Evolutionary conservation across 805 yeast species (phyloP).

Genomic region (Yarrowia sp.): DNA sequence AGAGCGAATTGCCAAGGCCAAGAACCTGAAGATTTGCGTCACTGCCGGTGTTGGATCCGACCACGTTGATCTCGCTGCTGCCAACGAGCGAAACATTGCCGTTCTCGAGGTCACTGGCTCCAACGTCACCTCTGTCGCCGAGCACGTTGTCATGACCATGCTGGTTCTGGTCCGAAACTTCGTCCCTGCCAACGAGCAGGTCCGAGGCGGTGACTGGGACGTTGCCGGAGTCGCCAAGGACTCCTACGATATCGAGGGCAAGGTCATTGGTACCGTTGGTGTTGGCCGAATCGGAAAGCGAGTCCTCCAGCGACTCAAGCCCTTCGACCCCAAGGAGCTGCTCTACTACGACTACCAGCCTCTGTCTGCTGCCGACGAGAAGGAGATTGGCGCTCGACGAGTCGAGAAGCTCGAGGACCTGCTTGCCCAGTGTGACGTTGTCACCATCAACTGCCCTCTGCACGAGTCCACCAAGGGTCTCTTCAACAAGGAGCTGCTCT

Average conservation of each 20-base stretch:
- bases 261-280: constrained; percentile 65
- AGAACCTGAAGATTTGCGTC: constrained; percentile 54
- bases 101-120: constrained; percentile 62
- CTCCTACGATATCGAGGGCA: constrained; percentile 54
- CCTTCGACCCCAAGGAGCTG: constrained; percentile 59
- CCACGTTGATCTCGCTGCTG: constrained; percentile 56
- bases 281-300: constrained; percentile 70
- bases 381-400: constrained; percentile 57
- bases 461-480: constrained; percentile 60
- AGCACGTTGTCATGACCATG: constrained; percentile 59
- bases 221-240: constrained; percentile 57
- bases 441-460: constrained; percentile 60
- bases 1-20: constrained; percentile 55
- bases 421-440: constrained; percentile 57
- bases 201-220: constrained; percentile 59
- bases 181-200: constrained; percentile 53
- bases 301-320: constrained; percentile 58
- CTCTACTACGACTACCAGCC: constrained; percentile 61
- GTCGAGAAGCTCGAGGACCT: constrained; percentile 58
- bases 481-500: constrained; percentile 55
- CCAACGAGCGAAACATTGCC: constrained; percentile 55
- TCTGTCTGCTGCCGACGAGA: constrained; percentile 52
- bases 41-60: constrained; percentile 70
- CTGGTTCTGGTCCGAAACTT: constrained; percentile 61
- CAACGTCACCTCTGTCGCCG: constrained; percentile 64